Base-by-base conservation (phyloP, 2,329 filamentous ascomycete genomes). In the Berkeleyomyces rouxiae region DNA sequence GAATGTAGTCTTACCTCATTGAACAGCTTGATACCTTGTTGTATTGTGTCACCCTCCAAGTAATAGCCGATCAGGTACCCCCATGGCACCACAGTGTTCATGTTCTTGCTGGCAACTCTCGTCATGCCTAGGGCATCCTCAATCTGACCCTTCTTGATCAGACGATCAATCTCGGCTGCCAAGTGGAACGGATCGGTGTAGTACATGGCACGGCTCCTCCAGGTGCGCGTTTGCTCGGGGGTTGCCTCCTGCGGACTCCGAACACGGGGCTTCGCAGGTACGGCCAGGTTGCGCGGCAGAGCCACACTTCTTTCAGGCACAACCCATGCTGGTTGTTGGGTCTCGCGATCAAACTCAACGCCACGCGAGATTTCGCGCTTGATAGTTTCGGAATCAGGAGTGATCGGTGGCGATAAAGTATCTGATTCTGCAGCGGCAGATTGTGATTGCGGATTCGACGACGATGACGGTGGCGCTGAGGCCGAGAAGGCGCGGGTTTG, bases 31-130 rank as follows among this genome's bases (percentile, higher is more conserved):
- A 95, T 74, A 16, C 88, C 91, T 23, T 77, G 74, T 65, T 79
- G 78, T 42, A 90, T 72, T 60, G 79, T 78, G 49, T 81, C 77
- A 33, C 82, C 76, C 49, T 79, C 74, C 71, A 96, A 74, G 66
- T 82, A 77, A 71, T 90, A 83, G 63, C 85, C 80, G 63, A 99
- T 85, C 53, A 96, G 73, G 70, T 88, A 82, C 72, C 97, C 97
- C 91, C 92, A 99, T 64, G 87, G 84, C 64, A 95, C 90, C 3
- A 82, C 76, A 66, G 86, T 84, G 64, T 84, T 75, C 66, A 81
- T 77, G 0, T 77, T 72, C 67, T 79, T 82, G 71, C 84, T 90
- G n/a, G 86, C 86, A 67, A 80, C 76, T 64, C 86, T 83, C 44
- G 86, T 81, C 64, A 95, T 71, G 23, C 82, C 75, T 49, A 86